Base-by-base conservation (phyloP, 306 rosid species). In the Gynostemma pentaphyllum region DNA sequence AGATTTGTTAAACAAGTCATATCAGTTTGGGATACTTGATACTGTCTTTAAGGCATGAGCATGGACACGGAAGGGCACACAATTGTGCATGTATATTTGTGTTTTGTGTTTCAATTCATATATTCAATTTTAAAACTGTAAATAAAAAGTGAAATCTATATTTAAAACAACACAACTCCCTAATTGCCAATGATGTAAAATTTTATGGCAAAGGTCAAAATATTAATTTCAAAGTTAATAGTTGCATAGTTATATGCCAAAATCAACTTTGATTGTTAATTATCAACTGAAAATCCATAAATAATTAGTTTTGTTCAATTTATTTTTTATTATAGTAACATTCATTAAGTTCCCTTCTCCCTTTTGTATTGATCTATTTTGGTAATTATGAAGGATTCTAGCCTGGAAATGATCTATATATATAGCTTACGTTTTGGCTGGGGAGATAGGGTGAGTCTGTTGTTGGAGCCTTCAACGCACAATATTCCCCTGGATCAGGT, bases 401-500 rank as follows among this genome's bases (percentile, higher is more conserved):
- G 78, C 78, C 65, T 41, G 56, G 95, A 86, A 76, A 76, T 13
- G 24, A 74, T 92, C 55, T 61, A 68, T 57, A 53, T 82, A 62
- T 87, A 80, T 70, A 76, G 73, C 67, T 76, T 92, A 61, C 80
- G 34, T 44, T 82, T 68, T 70, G 73, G 65, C 70, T 78, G 78
- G 50, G 82, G 84, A 72, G 95, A 92, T 48, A 86, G 53, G 78
- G 52, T 66, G 64, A 47, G 62, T 72, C 71, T 88, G 67, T 71
- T 79, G 46, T 59, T 82, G 78, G 89, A 88, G 66, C 78, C 88
- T 72, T 75, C 82, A 44, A 72, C 71, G 34, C 80, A 71, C 80
- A 74, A 76, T 75, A 73, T 88, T 52, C 67, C 80, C 21, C 71
- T 86, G 80, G 89, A 76, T 59, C 88, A 92, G 89, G 97, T 90